Evolutionary conservation across 2,329 filamentous ascomycete genomes (phyloP).

Genomic region (Xenosphaeropsis pyriputrescens): DNA sequence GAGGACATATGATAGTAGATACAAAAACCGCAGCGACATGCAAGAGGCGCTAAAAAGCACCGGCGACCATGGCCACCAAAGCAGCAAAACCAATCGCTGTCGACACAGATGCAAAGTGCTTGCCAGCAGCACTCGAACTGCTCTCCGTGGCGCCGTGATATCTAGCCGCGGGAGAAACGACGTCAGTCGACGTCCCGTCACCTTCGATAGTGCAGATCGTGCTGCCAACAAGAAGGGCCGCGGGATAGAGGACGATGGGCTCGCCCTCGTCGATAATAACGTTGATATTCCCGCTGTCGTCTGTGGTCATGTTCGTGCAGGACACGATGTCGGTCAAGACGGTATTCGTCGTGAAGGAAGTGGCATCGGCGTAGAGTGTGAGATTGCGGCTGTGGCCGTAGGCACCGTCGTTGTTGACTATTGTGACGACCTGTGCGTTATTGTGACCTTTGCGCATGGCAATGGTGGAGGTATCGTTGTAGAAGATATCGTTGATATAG

Average conservation of each 20-base stretch:
- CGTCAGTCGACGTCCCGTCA: too few species aligned
- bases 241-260: conserved; percentile 1
- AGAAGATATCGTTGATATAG: conserved; percentile 22
- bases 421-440: conserved; percentile 20
- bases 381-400: background rate
- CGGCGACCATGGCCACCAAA: too few species aligned
- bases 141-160: too few species aligned
- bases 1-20: too few species aligned
- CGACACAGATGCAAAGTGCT: too few species aligned
- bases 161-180: too few species aligned
- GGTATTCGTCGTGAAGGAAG: conserved; percentile 2
- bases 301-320: conserved; percentile 3
- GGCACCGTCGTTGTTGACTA: conserved; percentile 9
- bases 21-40: too few species aligned
- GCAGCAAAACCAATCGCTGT: too few species aligned
- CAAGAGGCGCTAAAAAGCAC: too few species aligned
- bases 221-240: background rate
- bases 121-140: too few species aligned
- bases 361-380: conserved; percentile 4
- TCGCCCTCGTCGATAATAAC: conserved; percentile 3
- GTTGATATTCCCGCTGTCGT: conserved; percentile 1
- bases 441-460: conserved; percentile 28
- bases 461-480: conserved; percentile 25
- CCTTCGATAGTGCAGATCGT: background rate
- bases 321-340: conserved; percentile 5